Evolutionary conservation across 2,329 filamentous ascomycete genomes (phyloP).

Genomic region (Xylogone sp.): DNA sequence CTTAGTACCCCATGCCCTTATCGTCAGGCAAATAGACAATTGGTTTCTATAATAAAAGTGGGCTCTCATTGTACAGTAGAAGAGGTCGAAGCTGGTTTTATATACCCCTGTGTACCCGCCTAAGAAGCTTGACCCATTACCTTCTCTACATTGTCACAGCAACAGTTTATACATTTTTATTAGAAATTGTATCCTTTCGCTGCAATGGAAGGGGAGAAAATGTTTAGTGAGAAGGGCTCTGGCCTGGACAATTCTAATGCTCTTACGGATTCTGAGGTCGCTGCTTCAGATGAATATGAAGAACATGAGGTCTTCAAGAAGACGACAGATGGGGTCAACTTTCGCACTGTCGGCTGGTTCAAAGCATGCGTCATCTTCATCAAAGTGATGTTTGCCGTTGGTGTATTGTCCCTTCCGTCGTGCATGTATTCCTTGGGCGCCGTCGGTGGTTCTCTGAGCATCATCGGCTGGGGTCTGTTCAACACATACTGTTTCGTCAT

Average conservation of each 20-base stretch:
- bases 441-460: constrained; percentile 36
- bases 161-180: too few relatives aligned
- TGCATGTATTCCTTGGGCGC: constrained; percentile 38
- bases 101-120: too few relatives aligned
- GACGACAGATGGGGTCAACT: constrained; percentile 36
- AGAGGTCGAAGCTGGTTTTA: too few relatives aligned
- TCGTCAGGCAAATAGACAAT: not conserved
- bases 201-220: not conserved
- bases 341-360: constrained; percentile 44
- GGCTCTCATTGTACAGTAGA: too few relatives aligned
- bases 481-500: constrained; percentile 40
- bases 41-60: too few relatives aligned
- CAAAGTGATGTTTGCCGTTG: constrained; percentile 28
- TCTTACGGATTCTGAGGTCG: not conserved
- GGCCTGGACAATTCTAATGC: not conserved
- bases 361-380: constrained; percentile 43
- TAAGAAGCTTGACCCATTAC: too few relatives aligned
- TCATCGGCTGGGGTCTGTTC: constrained; percentile 31
- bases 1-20: not conserved
- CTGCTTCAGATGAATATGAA: not conserved
- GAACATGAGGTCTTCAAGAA: constrained; percentile 38
- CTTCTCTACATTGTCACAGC: too few relatives aligned
- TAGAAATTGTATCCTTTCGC: too few relatives aligned
- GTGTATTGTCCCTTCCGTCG: constrained; percentile 38
- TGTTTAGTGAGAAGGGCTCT: not conserved